Evolutionary conservation across 202 grass and related monocot species (phyloP), one percentile per base, ranked within the genome.

Genomic region (Schoenoplectus tabernaemontani): DNA sequence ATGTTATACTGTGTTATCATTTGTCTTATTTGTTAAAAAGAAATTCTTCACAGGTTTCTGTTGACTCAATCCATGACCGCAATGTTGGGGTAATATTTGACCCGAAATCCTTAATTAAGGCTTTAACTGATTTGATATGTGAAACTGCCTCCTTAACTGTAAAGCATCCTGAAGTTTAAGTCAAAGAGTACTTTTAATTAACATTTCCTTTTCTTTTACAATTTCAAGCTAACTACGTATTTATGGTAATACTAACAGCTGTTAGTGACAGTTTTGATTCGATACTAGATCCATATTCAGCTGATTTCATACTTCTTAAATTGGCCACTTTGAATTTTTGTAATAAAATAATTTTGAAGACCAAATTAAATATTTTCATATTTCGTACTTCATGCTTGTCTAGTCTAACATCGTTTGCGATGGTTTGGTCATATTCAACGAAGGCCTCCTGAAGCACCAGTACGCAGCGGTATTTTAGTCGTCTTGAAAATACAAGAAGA

Each of bases 11-110:
- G n/a, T n/a, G n/a, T 2, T 32, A 74, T 30, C 7, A 74, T 51
- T 74, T 84, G 19, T 88, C 46, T 78, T 82, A 33, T 89, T 43
- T 28, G 7, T 59, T 46, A 54, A 65, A 30, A 36, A 28, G 48
- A 76, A 54, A 24, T 78, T 78, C 32, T 74, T 86, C 50, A 67
- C 87, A 97, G 93, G 85, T 89, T 41, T 80, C 61, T 0, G 93
- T 97, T 64, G 82, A 87, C 37, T 86, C 88, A 64, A 57, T 93
- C 56, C 50, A 20, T n/a, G 93, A 93, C 23, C 41, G 57, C 1
- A 97, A 93, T 78, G 83, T 82, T 24, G 93, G 90, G n/a, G 17
- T 83, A 7, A 71, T 97, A 41, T 97, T 97, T 86, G 90, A 97
- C 32, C 83, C 93, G 2, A 83, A 22, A 70, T 91, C 93, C 1